Conservation (phyloP, 2,329 filamentous ascomycete species). For the Xylariales sp. region DNA sequence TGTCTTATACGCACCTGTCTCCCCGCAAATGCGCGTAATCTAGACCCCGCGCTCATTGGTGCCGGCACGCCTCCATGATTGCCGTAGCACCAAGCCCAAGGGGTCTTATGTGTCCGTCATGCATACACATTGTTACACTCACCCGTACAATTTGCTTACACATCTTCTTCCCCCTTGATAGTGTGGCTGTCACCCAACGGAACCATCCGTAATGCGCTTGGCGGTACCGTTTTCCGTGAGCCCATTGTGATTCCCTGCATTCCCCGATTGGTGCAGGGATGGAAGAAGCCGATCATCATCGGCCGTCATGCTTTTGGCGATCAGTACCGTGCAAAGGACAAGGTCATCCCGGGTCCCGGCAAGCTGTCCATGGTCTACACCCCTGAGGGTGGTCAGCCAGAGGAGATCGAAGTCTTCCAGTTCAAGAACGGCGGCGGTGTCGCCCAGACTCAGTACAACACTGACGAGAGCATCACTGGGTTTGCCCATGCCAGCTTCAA, state of each 20-base stretch:
- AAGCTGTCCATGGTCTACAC: constrained; percentile 95
- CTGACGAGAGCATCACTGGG: constrained; percentile 86
- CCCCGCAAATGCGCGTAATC: no score
- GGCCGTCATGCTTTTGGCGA: constrained; percentile 97
- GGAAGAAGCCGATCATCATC: constrained; percentile 99
- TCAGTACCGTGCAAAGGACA: constrained; percentile 96
- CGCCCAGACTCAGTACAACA: constrained; percentile 97
- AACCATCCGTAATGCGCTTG: constrained; percentile 70
- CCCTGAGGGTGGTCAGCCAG: constrained; percentile 73
- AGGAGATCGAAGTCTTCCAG: constrained; percentile 85
- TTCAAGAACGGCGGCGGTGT: constrained; percentile 85
- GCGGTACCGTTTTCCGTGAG: constrained; percentile 97
- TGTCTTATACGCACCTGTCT: constrained; percentile 16
- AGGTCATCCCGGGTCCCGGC: constrained; percentile 75
- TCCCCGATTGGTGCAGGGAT: constrained; percentile 89
- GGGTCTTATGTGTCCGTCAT: not conserved
- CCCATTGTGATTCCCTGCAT: constrained; percentile 95
- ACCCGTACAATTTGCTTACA: constrained; percentile 3
- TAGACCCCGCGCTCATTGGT: no score
- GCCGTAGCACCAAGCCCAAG: no score
- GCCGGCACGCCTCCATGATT: no score
- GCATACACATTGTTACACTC: not conserved
- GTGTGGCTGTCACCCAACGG: constrained; percentile 99
- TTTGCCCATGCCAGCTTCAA: constrained; percentile 98
- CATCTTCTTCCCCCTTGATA: constrained; percentile 27